phyloP scores from a whole-genome alignment of 78 protist genomes.

The Dictyostelium intermedium region DNA sequence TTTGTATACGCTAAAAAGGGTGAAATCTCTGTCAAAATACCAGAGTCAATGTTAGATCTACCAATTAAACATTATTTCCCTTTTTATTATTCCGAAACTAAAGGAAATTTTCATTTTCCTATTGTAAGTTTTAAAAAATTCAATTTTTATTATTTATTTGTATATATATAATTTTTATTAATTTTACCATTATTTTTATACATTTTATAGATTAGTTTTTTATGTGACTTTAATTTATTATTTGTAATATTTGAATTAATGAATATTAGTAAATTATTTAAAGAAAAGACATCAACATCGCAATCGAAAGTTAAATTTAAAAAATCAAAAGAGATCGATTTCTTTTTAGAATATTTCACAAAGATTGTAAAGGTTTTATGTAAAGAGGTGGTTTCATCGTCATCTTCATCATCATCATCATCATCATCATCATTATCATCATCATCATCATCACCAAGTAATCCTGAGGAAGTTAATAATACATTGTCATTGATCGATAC shows the following conservation, averaged over 20 bases:
- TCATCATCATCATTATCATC: no score
- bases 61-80: constrained; percentile 17
- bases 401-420: background rate
- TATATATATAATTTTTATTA: background rate
- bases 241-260: constrained; percentile 38
- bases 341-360: background rate
- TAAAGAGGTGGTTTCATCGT: background rate
- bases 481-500: background rate
- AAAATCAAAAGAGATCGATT: background rate
- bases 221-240: constrained; percentile 42
- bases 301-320: background rate
- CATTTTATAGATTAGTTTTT: constrained; percentile 35
- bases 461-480: background rate
- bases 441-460: background rate
- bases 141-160: background rate
- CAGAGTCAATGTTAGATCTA: background rate
- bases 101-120: constrained; percentile 28
- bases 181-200: background rate
- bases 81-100: constrained; percentile 8
- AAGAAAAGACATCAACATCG: constrained; percentile 8
- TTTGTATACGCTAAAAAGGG: background rate
- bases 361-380: constrained; percentile 6
- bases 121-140: constrained; percentile 55
- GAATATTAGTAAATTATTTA: constrained; percentile 8
- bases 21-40: background rate